Conservation (phyloP, 2,329 filamentous ascomycete species). For the Aspergillus flavus region DNA sequence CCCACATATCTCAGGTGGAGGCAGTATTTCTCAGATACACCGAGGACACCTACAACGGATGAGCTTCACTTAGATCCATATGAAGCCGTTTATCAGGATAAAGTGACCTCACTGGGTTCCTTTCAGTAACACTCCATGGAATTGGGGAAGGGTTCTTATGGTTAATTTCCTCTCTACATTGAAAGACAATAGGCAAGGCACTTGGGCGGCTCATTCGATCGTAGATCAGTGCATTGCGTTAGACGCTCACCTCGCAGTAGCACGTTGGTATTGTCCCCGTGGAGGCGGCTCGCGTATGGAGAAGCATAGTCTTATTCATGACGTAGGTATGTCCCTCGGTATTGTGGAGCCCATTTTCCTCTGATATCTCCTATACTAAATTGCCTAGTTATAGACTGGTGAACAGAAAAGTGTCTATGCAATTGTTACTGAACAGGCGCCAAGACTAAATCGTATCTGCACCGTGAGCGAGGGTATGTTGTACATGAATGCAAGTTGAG, state of each 20-base stretch:
- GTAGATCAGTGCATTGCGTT: background rate
- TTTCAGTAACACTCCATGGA: background rate
- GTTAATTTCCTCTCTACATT: background rate
- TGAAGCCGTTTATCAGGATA: background rate
- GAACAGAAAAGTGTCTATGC: background rate
- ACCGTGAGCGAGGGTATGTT: background rate
- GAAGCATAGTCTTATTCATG: background rate
- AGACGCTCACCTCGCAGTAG: background rate
- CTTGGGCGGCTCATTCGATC: background rate
- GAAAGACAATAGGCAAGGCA: too few species aligned
- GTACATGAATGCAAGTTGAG: background rate
- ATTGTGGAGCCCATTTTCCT: background rate
- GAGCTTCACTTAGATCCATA: background rate
- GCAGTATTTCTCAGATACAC: background rate
- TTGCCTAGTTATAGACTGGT: background rate
- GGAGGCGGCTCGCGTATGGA: background rate
- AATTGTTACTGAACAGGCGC: background rate
- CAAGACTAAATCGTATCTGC: background rate
- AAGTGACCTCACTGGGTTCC: background rate
- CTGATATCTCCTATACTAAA: background rate
- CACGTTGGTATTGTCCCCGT: background rate
- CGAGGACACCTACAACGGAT: background rate
- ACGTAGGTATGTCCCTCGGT: background rate
- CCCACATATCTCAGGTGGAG: background rate
- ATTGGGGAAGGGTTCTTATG: background rate